These are phyloP conservation scores for Lachancea cidri DNA, from an alignment of 805 yeast genomes.

Conservation along the genomic window DNA sequence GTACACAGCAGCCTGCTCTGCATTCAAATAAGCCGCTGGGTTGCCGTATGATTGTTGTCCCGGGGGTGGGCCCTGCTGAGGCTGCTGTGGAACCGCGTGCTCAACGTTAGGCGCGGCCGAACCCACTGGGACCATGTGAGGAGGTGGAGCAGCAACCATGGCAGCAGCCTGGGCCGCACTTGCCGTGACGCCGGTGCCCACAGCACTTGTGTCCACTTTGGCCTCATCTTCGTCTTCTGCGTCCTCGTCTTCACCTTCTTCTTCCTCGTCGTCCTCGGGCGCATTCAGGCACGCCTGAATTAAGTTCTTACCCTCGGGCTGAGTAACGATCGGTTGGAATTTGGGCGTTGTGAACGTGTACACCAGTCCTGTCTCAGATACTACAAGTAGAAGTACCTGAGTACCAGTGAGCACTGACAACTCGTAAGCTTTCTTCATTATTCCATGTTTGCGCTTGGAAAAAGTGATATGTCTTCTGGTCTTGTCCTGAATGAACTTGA, in stretches of 20 bases:
- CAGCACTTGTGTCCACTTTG: conserved; percentile 25
- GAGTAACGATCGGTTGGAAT: conserved; percentile 94
- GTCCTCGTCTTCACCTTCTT: conserved; percentile 55
- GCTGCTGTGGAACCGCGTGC: conserved; percentile 22
- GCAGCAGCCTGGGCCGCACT: conserved; percentile 3
- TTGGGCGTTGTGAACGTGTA: conserved; percentile 99
- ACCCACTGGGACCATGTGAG: conserved; percentile 13
- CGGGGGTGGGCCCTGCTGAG: conserved; percentile 17
- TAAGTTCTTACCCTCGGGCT: conserved; percentile 93
- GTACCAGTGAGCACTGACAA: conserved; percentile 95
- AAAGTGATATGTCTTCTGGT: conserved; percentile 97
- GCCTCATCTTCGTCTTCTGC: conserved; percentile 31
- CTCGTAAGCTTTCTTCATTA: conserved; percentile 99
- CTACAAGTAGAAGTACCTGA: conserved; percentile 90
- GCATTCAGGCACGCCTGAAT: conserved; percentile 97
- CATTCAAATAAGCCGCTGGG: conserved; percentile 39
- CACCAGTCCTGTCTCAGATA: conserved; percentile 96
- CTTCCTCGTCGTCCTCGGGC: conserved; percentile 77
- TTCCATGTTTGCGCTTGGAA: conserved; percentile 97
- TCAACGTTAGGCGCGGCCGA: conserved; percentile 22
- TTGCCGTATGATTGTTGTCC: conserved; percentile 11
- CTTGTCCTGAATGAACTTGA: conserved; percentile 95
- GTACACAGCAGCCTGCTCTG: conserved; percentile 52
- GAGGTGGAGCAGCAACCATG: conserved; percentile 10
- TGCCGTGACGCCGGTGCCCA: conserved; percentile 5